phyloP scores from a whole-genome alignment of 2,329 filamentous ascomycete genomes.

The Alternaria sp. region DNA sequence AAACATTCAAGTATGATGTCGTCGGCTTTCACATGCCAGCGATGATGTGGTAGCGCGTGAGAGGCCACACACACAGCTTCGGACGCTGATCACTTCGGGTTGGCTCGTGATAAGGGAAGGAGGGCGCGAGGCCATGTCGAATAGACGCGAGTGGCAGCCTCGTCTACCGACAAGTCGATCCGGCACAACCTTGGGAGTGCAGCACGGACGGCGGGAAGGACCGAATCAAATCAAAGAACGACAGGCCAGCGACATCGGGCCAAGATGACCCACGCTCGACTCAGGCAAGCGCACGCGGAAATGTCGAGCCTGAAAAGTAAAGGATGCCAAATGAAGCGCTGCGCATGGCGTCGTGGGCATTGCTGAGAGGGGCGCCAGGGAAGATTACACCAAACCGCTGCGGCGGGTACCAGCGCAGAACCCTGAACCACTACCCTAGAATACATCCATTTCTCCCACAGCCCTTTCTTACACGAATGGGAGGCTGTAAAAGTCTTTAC shows the following conservation, averaged over 20 bases:
- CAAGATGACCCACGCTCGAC: constrained; percentile 24
- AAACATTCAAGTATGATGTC: constrained; percentile 29
- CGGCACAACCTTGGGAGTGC: constrained; percentile 19
- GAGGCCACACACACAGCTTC: constrained; percentile 12
- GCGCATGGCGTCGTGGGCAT: constrained; percentile 27
- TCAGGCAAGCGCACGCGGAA: constrained; percentile 22
- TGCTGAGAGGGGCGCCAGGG: constrained; percentile 1
- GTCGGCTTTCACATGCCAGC: constrained; percentile 39
- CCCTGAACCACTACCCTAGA: background rate
- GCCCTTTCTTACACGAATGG: background rate
- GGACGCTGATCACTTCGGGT: constrained; percentile 27
- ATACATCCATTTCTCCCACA: background rate
- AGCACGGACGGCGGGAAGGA: constrained; percentile 35
- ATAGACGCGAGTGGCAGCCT: constrained; percentile 37
- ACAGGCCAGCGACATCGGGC: constrained; percentile 36
- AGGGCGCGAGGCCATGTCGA: constrained; percentile 27
- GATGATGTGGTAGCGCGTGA: constrained; percentile 1
- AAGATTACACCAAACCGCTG: background rate
- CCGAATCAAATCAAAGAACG: constrained; percentile 39
- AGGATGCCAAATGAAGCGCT: constrained; percentile 18
- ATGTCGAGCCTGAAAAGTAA: constrained; percentile 21
- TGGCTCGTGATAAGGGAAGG: constrained; percentile 33
- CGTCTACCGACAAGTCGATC: constrained; percentile 22
- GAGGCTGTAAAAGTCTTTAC: background rate
- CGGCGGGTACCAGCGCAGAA: constrained; percentile 1